A percentile compares a stretch with the other conserved stretches of the same genome.
These are phyloP conservation scores for Penicillium capsulatum DNA, from an alignment of 2,329 filamentous ascomycete species.

Conservation along the genomic window DNA sequence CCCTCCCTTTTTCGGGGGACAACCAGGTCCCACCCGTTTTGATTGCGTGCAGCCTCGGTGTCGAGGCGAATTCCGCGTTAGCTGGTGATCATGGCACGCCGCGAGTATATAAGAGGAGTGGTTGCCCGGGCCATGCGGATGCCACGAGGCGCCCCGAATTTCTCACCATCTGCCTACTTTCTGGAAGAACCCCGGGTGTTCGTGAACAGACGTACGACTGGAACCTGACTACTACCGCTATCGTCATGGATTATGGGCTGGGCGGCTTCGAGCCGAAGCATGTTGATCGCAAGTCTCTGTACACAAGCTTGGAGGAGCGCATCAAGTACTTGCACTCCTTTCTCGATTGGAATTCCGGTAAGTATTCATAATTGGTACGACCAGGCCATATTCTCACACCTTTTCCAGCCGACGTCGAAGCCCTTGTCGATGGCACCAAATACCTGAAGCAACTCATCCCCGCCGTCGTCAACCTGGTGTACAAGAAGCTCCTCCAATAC, in stretches of 20 bases:
- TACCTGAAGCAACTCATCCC: conserved; percentile 80
- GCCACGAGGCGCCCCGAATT: conserved; percentile 17
- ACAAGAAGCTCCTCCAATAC: conserved; percentile 73
- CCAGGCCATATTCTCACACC: not conserved
- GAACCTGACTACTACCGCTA: too few relatives aligned
- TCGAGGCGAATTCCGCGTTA: too few relatives aligned
- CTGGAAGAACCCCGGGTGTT: not conserved
- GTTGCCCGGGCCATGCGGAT: conserved; percentile 9
- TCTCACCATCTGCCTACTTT: not conserved
- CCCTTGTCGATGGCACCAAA: conserved; percentile 64
- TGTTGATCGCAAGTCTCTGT: conserved; percentile 66
- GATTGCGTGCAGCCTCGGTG: too few relatives aligned
- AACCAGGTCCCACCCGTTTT: too few relatives aligned
- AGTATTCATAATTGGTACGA: conserved; percentile 24
- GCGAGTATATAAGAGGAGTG: conserved; percentile 17
- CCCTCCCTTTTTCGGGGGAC: conserved; percentile 7
- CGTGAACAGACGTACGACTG: too few relatives aligned
- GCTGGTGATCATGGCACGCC: too few relatives aligned
- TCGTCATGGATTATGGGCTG: conserved; percentile 16
- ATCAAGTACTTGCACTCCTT: conserved; percentile 72
- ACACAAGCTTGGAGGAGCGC: conserved; percentile 64
- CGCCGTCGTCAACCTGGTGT: conserved; percentile 77
- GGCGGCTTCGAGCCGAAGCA: conserved; percentile 44
- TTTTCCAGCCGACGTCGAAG: conserved; percentile 63
- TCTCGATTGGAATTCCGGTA: conserved; percentile 69